Base-by-base conservation (phyloP, 768 basidiomycete species). In the Boletus subparvulus region DNA sequence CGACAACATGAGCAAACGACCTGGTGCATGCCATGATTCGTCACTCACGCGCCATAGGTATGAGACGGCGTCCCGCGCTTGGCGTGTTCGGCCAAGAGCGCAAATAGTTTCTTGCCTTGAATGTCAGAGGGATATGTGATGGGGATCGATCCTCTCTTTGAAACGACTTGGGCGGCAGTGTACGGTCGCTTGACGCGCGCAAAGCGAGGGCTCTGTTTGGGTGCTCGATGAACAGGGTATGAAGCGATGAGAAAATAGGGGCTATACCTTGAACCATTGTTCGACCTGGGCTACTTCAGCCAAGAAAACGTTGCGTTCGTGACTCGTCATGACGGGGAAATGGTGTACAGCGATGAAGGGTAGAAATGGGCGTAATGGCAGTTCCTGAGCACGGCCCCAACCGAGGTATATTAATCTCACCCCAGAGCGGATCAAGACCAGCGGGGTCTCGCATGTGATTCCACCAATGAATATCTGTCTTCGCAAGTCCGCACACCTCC, bases 1-100 rank as follows among this genome's bases (percentile, higher is more conserved):
- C 6, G n/a, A 50, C 0, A 3, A 13, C 32, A 52, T 37, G 46
- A 39, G 48, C 43, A 89, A 32, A 28, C 8, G 11, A 36, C 39
- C 9, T n/a, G 16, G 2, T 40, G 39, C 8, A n/a, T 14, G 39
- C 9, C 16, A 17, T 17, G n/a, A 21, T 21, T n/a, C 37, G 4
- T 12, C 30, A 46, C 95, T 83, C 71, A 98, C 94, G 95, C 95
- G 77, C 97, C 97, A 69, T 98, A 99, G 59, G 97, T 99, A 71
- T 95, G 92, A 21, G 92, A 94, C 1, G 91, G 89, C 4, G 90
- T 90, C 36, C 87, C 83, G 55, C 79, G 80, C 71, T 81, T 83
- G 51, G 84, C 87, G 70, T 97, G 94, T 60, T 90, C 78, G 48
- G 82, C 79, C 61, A 99, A 82, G 56, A 88, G 69, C 8, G 71